Conservation (phyloP, 495 filamentous ascomycete genomes). For the Penicillium argentinense region DNA sequence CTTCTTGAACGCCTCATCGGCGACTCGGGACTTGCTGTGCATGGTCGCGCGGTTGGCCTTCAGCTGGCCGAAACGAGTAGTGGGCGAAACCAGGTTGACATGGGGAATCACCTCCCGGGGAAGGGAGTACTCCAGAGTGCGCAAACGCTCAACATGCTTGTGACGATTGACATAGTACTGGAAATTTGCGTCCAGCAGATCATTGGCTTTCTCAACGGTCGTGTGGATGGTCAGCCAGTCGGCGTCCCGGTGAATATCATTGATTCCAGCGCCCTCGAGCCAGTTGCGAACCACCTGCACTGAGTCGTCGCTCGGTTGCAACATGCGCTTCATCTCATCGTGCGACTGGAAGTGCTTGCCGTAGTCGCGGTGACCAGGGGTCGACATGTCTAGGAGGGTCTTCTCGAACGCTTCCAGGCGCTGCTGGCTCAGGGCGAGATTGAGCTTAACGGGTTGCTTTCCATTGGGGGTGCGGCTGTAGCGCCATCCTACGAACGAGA, state of each 20-base stretch:
- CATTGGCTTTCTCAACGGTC: constrained; percentile 53
- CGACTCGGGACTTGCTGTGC: constrained; percentile 25
- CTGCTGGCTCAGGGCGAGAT: constrained; percentile 56
- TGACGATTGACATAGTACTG: constrained; percentile 49
- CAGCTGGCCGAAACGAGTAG: constrained; percentile 55
- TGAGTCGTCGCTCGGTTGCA: constrained; percentile 47
- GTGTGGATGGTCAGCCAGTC: constrained; percentile 62
- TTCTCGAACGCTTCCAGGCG: constrained; percentile 60
- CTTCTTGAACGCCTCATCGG: constrained; percentile 21
- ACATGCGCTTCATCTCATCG: constrained; percentile 52
- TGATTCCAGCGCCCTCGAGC: constrained; percentile 49
- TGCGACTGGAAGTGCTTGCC: constrained; percentile 59
- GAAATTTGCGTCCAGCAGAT: constrained; percentile 57
- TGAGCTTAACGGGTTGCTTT: constrained; percentile 37
- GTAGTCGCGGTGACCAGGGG: constrained; percentile 56
- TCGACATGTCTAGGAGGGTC: constrained; percentile 59
- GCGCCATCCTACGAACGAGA: constrained; percentile 34
- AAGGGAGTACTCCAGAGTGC: constrained; percentile 61
- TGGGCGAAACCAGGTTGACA: constrained; percentile 56
- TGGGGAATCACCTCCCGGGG: constrained; percentile 49
- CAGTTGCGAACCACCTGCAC: constrained; percentile 45
- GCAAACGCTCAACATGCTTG: constrained; percentile 45
- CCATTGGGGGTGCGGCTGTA: constrained; percentile 28
- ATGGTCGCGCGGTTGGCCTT: constrained; percentile 35
- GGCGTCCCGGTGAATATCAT: constrained; percentile 51